These are phyloP conservation scores for Arthrinium puccinioides DNA, from an alignment of 2,329 filamentous ascomycete species.

Conservation along the genomic window DNA sequence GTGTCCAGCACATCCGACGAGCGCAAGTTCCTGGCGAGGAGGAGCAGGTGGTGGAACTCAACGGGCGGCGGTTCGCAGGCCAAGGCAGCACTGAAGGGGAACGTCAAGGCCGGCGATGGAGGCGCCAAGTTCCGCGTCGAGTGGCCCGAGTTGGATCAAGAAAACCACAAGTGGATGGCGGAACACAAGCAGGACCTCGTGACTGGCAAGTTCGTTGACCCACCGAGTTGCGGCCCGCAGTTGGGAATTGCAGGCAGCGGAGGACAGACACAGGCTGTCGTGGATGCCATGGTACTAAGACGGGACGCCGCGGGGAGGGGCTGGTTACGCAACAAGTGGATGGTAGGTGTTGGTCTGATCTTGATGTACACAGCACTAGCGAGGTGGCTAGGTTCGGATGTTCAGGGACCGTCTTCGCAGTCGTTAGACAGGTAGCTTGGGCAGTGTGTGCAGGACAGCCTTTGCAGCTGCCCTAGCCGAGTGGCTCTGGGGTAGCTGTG, in stretches of 20 bases:
- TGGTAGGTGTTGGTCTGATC: conserved; percentile 57
- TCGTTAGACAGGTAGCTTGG: too few relatives aligned
- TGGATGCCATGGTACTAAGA: conserved; percentile 70
- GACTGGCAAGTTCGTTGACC: conserved; percentile 61
- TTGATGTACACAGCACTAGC: conserved; percentile 81
- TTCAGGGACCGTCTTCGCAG: too few relatives aligned
- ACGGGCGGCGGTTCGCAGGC: conserved; percentile 75
- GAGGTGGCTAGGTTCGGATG: conserved; percentile 54
- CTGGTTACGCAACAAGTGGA: conserved; percentile 75
- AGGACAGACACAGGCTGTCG: conserved; percentile 59
- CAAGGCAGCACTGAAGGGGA: conserved; percentile 56
- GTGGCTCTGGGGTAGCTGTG: too few relatives aligned
- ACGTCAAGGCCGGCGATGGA: conserved; percentile 87
- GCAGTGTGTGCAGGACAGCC: too few relatives aligned
- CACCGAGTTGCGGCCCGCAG: conserved; percentile 40
- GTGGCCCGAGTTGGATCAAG: conserved; percentile 82
- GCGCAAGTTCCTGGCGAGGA: conserved; percentile 67
- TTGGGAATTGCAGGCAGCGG: conserved; percentile 57
- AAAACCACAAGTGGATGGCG: conserved; percentile 91
- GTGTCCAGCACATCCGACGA: conserved; percentile 72
- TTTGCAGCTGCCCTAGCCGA: too few relatives aligned
- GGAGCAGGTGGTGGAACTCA: conserved; percentile 92
- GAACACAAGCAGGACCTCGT: conserved; percentile 69
- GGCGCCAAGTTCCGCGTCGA: conserved; percentile 83
- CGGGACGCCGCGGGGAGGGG: conserved; percentile 68